A percentile compares a stretch with the other conserved stretches of the same genome.
phyloP scores from a whole-genome alignment of 2,329 filamentous ascomycete genomes.

The Colletotrichum destructivum region DNA sequence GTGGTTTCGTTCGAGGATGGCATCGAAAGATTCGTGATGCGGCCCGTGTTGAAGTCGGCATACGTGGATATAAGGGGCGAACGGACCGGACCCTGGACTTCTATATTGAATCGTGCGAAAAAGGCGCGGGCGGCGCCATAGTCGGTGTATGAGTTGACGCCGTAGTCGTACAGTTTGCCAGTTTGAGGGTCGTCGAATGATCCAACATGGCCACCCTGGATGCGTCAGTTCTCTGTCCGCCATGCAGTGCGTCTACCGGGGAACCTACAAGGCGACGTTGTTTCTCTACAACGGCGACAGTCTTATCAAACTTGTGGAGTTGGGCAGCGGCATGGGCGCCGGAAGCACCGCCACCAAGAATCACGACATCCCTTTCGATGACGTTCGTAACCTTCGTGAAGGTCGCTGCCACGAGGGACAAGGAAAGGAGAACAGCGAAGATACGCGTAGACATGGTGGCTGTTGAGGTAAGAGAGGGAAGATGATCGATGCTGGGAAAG shows the following conservation, averaged over 20 bases:
- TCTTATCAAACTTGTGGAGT: slow-evolving; percentile 52
- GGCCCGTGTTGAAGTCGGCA: slow-evolving; percentile 55
- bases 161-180: slow-evolving; percentile 52
- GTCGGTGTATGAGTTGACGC: slow-evolving; percentile 49
- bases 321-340: slow-evolving; percentile 55
- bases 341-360: slow-evolving; percentile 56
- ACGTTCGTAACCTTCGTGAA: background rate
- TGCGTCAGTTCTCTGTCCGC: background rate
- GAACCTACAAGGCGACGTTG: slow-evolving; percentile 49
- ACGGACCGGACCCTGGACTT: slow-evolving; percentile 20
- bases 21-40: slow-evolving; percentile 46
- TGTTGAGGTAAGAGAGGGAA: background rate
- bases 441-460: background rate
- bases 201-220: slow-evolving; percentile 65
- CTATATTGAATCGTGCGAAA: too few relatives aligned
- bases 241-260: background rate
- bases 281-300: slow-evolving; percentile 54
- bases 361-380: slow-evolving; percentile 51
- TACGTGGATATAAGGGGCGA: slow-evolving; percentile 49
- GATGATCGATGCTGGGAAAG: background rate
- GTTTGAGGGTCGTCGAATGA: slow-evolving; percentile 61
- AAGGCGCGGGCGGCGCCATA: too few relatives aligned
- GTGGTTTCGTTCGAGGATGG: slow-evolving; percentile 44
- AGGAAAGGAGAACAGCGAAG: background rate
- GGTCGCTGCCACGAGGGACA: background rate